Evolutionary conservation across 108 stramenopile genomes (phyloP).

Genomic region (Cyclotella sp.): DNA sequence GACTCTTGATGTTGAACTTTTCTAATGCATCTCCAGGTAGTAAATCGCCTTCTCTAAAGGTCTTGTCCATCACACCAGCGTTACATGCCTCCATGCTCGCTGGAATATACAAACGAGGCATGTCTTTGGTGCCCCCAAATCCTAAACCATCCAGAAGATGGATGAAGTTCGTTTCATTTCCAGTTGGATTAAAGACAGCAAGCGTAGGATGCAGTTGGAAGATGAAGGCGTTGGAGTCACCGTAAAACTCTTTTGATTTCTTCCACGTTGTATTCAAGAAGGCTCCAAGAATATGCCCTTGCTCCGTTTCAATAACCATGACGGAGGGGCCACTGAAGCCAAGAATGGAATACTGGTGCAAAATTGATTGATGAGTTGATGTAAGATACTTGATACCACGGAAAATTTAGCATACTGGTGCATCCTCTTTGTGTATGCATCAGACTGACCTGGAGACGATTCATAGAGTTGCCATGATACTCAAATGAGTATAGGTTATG

Average conservation of each 20-base stretch:
- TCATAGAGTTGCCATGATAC: conserved; percentile 51
- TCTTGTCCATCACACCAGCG: conserved; percentile 54
- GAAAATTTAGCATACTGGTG: not conserved
- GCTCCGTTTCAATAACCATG: conserved; percentile 42
- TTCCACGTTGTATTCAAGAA: conserved; percentile 49
- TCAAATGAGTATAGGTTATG: conserved; percentile 47
- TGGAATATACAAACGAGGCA: conserved; percentile 52
- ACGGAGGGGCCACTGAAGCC: conserved; percentile 48
- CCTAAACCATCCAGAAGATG: conserved; percentile 50
- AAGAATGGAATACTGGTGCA: conserved; percentile 38
- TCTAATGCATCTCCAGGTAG: conserved; percentile 45
- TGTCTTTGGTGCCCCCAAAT: conserved; percentile 47
- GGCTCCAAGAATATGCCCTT: conserved; percentile 44
- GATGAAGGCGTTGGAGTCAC: conserved; percentile 44
- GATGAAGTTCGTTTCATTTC: conserved; percentile 45
- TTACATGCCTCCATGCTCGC: conserved; percentile 45
- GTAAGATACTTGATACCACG: not conserved
- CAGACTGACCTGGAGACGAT: conserved; percentile 38
- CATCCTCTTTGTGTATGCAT: not conserved
- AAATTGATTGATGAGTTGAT: not conserved
- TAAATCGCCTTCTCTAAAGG: conserved; percentile 43
- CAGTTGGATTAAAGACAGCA: conserved; percentile 40
- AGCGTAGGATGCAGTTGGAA: conserved; percentile 49
- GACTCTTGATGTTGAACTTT: conserved; percentile 50
- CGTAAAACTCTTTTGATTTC: conserved; percentile 42